phyloP scores from a whole-genome alignment of 768 basidiomycete genomes.

The Tulasnella sp. region DNA sequence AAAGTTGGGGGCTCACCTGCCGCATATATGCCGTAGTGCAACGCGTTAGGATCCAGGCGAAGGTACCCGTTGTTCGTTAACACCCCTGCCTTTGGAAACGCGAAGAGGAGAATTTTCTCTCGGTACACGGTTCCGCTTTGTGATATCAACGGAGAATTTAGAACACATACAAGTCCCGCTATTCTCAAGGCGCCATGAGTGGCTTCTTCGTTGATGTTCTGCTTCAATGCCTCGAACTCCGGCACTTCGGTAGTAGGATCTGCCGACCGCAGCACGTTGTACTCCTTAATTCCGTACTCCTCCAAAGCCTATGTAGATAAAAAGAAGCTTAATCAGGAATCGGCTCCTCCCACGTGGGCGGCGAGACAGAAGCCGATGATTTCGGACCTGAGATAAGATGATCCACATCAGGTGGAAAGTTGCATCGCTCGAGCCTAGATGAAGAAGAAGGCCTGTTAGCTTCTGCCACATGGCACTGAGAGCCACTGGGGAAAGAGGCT shows the following conservation, averaged over 20 bases:
- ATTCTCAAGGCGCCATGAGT: slow-evolving; percentile 78
- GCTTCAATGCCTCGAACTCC: slow-evolving; percentile 50
- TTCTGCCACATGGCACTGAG: not conserved
- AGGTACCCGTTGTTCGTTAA: slow-evolving; percentile 81
- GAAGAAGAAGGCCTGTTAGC: slow-evolving; percentile 16
- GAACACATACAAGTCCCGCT: slow-evolving; percentile 68
- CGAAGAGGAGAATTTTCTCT: not conserved
- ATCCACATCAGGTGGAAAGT: slow-evolving; percentile 81
- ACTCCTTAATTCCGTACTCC: slow-evolving; percentile 72
- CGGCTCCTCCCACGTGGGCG: not conserved
- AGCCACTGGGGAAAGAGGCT: slow-evolving; percentile 16
- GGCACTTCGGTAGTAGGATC: slow-evolving; percentile 29
- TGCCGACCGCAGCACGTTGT: slow-evolving; percentile 36
- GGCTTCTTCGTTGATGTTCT: slow-evolving; percentile 69
- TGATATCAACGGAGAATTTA: not conserved
- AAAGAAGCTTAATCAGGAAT: slow-evolving; percentile 37
- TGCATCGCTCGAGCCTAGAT: slow-evolving; percentile 67
- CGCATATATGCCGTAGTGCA: slow-evolving; percentile 77
- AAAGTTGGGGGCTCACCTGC: slow-evolving; percentile 38
- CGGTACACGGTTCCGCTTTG: not conserved
- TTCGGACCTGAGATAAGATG: slow-evolving; percentile 7
- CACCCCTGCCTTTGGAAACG: slow-evolving; percentile 59
- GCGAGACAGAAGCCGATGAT: not conserved
- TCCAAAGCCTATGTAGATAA: slow-evolving; percentile 70
- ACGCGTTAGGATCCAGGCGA: slow-evolving; percentile 75